Evolutionary conservation across 2,329 filamentous ascomycete species (phyloP).

Genomic region (Aureobasidium sp.): DNA sequence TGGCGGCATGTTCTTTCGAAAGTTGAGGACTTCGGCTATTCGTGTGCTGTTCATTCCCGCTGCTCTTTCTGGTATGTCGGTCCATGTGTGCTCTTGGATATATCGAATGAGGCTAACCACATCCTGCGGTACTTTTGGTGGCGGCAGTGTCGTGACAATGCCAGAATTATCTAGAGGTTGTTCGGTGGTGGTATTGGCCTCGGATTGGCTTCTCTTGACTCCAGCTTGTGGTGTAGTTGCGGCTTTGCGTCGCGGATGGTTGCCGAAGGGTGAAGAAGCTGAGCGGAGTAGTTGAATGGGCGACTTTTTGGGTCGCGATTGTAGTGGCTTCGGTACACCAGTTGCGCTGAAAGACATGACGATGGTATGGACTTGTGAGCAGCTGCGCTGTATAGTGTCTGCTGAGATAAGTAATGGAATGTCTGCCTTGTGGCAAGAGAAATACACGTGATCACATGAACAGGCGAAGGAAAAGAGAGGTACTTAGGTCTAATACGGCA

Average conservation of each 20-base stretch:
- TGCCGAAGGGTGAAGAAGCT: slow-evolving; percentile 26
- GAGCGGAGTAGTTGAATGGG: slow-evolving; percentile 15
- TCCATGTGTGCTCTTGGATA: slow-evolving; percentile 55
- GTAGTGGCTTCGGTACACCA: slow-evolving; percentile 13
- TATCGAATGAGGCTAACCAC: slow-evolving; percentile 43
- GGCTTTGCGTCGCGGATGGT: slow-evolving; percentile 28
- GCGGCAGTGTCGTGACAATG: slow-evolving; percentile 45
- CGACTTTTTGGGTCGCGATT: slow-evolving; percentile 15
- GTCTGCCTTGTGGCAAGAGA: slow-evolving; percentile 7
- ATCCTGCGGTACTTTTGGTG: slow-evolving; percentile 56
- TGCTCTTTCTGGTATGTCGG: slow-evolving; percentile 46
- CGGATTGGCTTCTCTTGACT: slow-evolving; percentile 7
- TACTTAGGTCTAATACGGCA: not conserved
- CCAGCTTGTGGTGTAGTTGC: slow-evolving; percentile 13
- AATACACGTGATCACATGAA: not conserved
- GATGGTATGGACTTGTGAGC: not conserved
- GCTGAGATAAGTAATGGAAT: not conserved
- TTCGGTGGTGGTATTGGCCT: slow-evolving; percentile 18
- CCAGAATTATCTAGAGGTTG: slow-evolving; percentile 54
- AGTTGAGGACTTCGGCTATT: slow-evolving; percentile 55
- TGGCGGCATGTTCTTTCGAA: slow-evolving; percentile 50
- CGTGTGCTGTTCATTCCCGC: slow-evolving; percentile 56
- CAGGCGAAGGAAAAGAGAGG: not conserved
- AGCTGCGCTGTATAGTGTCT: not conserved
- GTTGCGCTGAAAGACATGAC: slow-evolving; percentile 16